These are phyloP conservation scores for Podospora pseudocomata DNA, from an alignment of 495 filamentous ascomycete genomes.

Conservation along the genomic window DNA sequence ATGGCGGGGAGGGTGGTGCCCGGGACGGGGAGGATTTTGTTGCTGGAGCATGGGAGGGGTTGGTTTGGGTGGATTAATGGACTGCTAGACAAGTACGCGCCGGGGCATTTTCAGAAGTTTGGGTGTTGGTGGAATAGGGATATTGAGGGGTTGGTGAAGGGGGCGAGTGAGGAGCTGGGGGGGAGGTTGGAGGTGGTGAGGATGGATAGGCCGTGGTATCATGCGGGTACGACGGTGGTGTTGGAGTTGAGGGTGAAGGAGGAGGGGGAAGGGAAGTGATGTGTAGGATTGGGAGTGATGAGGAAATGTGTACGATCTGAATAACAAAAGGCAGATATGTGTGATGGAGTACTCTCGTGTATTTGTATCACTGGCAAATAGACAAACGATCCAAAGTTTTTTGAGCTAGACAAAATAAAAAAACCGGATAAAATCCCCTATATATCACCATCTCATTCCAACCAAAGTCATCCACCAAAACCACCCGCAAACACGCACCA, in stretches of 20 bases:
- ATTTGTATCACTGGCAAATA: too few species aligned
- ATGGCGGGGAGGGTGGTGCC: conserved; percentile 50
- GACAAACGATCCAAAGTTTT: too few species aligned
- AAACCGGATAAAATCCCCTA: too few species aligned
- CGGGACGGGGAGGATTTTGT: conserved; percentile 66
- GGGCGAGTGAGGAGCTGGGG: conserved; percentile 53
- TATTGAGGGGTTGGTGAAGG: conserved; percentile 67
- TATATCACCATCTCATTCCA: too few species aligned
- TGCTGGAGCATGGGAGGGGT: conserved; percentile 89
- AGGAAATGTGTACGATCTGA: background rate
- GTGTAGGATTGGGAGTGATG: background rate
- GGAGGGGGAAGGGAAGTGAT: conserved; percentile 3
- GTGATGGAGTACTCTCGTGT: too few species aligned
- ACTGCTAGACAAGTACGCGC: conserved; percentile 71
- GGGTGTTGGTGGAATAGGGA: conserved; percentile 99
- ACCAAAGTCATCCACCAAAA: too few species aligned
- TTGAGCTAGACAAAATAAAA: too few species aligned
- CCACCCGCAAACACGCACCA: too few species aligned
- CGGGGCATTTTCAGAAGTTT: conserved; percentile 73
- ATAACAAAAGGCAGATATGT: too few species aligned
- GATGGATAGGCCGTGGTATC: conserved; percentile 59
- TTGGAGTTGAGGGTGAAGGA: conserved; percentile 42
- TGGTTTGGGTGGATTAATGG: conserved; percentile 73
- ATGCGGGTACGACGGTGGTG: conserved; percentile 64
- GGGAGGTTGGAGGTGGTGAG: conserved; percentile 69